Percentiles rank a stretch among this genome's conserved stretches.
phyloP scores from a whole-genome alignment of 768 basidiomycete genomes.

The Wakefieldia striispora region DNA sequence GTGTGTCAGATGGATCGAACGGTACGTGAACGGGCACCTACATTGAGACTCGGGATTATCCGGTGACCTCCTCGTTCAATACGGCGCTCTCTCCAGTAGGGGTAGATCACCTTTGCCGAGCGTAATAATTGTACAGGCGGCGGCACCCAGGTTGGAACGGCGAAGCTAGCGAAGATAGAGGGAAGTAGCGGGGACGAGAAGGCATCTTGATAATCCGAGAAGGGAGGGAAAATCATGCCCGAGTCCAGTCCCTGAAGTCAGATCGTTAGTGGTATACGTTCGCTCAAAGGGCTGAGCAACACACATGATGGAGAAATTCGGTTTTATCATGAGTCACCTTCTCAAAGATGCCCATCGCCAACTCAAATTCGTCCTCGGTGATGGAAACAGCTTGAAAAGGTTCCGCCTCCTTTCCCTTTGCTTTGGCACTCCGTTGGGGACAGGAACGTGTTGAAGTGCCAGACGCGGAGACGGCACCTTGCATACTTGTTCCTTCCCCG shows the following conservation, averaged over 20 bases:
- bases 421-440: slow-evolving; percentile 61
- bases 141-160: slow-evolving; percentile 69
- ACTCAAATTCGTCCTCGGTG: slow-evolving; percentile 28
- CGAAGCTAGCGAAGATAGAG: slow-evolving; percentile 66
- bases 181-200: slow-evolving; percentile 60
- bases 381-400: slow-evolving; percentile 60
- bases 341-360: slow-evolving; percentile 94
- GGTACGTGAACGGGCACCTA: slow-evolving; percentile 36
- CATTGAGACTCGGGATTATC: slow-evolving; percentile 87
- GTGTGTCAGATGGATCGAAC: slow-evolving; percentile 1
- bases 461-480: slow-evolving; percentile 59
- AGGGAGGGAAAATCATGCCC: slow-evolving; percentile 68
- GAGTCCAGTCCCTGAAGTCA: slow-evolving; percentile 55
- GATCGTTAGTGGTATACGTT: not conserved
- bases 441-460: slow-evolving; percentile 54
- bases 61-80: slow-evolving; percentile 75
- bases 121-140: slow-evolving; percentile 57
- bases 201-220: slow-evolving; percentile 68
- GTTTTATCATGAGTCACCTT: slow-evolving; percentile 85
- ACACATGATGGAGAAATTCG: slow-evolving; percentile 83
- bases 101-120: slow-evolving; percentile 72
- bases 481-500: slow-evolving; percentile 31
- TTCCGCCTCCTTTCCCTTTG: slow-evolving; percentile 84
- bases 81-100: slow-evolving; percentile 86
- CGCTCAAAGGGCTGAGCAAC: slow-evolving; percentile 28